These are phyloP conservation scores for Volvariella volvacea DNA, from an alignment of 1,284 basidiomycete genomes.

Conservation along the genomic window DNA sequence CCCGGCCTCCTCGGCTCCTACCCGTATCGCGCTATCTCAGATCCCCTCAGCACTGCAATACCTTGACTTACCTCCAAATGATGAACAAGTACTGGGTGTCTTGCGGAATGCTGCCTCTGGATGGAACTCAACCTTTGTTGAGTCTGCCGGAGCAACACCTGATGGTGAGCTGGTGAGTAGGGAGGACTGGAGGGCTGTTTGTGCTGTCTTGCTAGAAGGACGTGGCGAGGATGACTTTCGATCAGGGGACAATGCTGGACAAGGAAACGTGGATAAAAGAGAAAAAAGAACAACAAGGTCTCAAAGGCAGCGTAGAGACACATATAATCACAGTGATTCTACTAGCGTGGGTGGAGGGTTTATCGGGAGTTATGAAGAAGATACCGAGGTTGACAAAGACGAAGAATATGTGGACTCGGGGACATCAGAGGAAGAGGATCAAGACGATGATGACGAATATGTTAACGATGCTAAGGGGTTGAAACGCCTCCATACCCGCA, in stretches of 20 bases:
- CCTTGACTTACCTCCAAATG: conserved; percentile 61
- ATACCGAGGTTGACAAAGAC: not conserved
- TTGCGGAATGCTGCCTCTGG: conserved; percentile 68
- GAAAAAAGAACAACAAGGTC: conserved; percentile 11
- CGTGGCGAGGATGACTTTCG: conserved; percentile 20
- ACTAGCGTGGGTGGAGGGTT: too few relatives aligned
- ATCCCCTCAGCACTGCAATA: conserved; percentile 56
- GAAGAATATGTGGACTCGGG: not conserved
- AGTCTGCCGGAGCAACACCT: conserved; percentile 13
- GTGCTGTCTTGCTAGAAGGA: conserved; percentile 55
- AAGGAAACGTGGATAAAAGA: not conserved
- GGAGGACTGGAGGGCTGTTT: conserved; percentile 71
- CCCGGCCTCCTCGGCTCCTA: conserved; percentile 15
- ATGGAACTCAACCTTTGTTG: conserved; percentile 34
- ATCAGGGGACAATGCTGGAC: conserved; percentile 17
- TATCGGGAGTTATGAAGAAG: not conserved
- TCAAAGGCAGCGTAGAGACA: conserved; percentile 20
- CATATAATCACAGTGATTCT: conserved; percentile 15
- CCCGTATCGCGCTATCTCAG: conserved; percentile 44
- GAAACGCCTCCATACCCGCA: conserved; percentile 25
- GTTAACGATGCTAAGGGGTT: not conserved
- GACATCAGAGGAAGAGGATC: conserved; percentile 5
- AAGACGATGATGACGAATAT: conserved; percentile 25
- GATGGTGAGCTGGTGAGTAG: conserved; percentile 35
- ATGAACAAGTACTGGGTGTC: conserved; percentile 58